These are phyloP conservation scores for Pseudoturritis turrita DNA, from an alignment of 345 rosid species.

Conservation along the genomic window DNA sequence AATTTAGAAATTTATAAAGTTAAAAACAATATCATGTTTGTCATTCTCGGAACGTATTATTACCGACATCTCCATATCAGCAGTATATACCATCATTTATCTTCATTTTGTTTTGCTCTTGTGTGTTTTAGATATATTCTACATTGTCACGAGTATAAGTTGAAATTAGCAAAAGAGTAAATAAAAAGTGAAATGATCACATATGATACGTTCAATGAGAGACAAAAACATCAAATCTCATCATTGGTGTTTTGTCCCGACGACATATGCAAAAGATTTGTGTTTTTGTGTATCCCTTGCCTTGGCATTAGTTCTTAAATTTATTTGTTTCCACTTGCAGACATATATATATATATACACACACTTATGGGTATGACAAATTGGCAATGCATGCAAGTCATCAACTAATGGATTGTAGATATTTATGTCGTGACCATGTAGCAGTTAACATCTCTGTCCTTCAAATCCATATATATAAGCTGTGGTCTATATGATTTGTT, in stretches of 20 bases:
- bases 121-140: neutral
- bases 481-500: neutral
- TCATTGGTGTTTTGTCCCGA: neutral
- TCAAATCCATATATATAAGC: neutral
- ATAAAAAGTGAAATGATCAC: neutral
- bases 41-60: neutral
- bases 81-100: neutral
- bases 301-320: neutral
- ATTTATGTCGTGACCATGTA: neutral
- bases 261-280: neutral
- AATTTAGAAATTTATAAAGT: neutral
- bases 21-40: neutral
- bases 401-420: neutral
- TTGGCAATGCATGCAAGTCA: conserved; percentile 6
- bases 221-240: neutral
- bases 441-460: neutral
- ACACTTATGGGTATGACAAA: neutral
- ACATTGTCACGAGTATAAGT: neutral
- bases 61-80: neutral
- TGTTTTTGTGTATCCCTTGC: neutral
- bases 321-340: neutral
- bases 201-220: neutral
- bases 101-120: neutral
- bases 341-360: too few relatives aligned
- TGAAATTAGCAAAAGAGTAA: neutral